Evolutionary conservation across 768 basidiomycete genomes (phyloP).

Genomic region (Daedaleopsis nitida): DNA sequence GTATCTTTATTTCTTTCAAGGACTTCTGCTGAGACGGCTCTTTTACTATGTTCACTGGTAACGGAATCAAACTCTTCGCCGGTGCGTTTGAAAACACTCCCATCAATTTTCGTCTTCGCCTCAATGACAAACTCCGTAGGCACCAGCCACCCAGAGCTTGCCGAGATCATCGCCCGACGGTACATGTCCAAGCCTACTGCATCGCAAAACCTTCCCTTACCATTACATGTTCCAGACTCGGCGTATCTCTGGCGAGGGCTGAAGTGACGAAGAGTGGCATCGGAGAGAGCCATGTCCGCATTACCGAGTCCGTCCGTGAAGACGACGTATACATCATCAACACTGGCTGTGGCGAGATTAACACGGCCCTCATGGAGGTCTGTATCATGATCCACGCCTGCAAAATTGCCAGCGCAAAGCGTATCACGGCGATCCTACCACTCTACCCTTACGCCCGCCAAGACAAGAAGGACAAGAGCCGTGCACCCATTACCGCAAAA

Average conservation of each 20-base stretch:
- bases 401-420: slow-evolving; percentile 97
- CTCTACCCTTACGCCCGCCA: slow-evolving; percentile 97
- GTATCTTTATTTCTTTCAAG: slow-evolving; percentile 35
- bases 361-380: slow-evolving; percentile 95
- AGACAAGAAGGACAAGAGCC: slow-evolving; percentile 99
- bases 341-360: slow-evolving; percentile 83
- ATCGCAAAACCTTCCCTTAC: neutral
- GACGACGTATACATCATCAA: slow-evolving; percentile 99
- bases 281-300: slow-evolving; percentile 89
- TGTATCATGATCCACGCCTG: slow-evolving; percentile 99
- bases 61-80: slow-evolving; percentile 60
- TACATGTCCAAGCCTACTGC: slow-evolving; percentile 38
- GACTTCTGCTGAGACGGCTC: slow-evolving; percentile 22
- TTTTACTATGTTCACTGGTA: slow-evolving; percentile 53
- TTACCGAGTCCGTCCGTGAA: slow-evolving; percentile 94
- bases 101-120: slow-evolving; percentile 10
- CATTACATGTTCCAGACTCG: slow-evolving; percentile 59
- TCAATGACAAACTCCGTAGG: slow-evolving; percentile 47
- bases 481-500: slow-evolving; percentile 97
- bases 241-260: slow-evolving; percentile 84
- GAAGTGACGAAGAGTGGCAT: slow-evolving; percentile 87
- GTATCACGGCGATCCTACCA: slow-evolving; percentile 98
- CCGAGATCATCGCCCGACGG: slow-evolving; percentile 92
- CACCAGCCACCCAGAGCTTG: slow-evolving; percentile 94
- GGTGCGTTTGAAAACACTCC: slow-evolving; percentile 37